Evolutionary conservation across 305 asterid genomes (phyloP).

Genomic region (Plantago lanceolata): DNA sequence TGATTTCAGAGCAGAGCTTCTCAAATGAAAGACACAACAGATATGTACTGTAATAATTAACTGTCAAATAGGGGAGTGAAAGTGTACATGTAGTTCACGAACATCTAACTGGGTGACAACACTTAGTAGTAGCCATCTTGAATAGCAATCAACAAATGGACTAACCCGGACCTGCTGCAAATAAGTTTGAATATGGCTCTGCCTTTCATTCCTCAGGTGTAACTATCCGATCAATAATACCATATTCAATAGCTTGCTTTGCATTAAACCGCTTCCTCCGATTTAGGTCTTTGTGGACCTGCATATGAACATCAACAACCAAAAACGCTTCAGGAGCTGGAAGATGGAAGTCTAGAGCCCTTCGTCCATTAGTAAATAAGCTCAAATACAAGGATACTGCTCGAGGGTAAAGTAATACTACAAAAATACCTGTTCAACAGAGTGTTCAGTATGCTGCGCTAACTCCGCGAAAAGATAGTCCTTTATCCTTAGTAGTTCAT

Average conservation of each 20-base stretch:
- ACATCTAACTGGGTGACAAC: too few species aligned
- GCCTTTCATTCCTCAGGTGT: conserved; percentile 59
- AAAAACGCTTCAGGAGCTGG: too few species aligned
- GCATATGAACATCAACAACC: conserved; percentile 17
- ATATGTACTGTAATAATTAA: too few species aligned
- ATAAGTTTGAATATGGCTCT: conserved; percentile 48
- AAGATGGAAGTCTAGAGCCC: too few species aligned
- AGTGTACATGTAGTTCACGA: too few species aligned
- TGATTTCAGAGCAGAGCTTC: too few species aligned
- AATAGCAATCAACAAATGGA: background rate
- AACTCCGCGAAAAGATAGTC: conserved; percentile 92
- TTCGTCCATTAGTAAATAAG: too few species aligned
- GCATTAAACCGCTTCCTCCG: conserved; percentile 65
- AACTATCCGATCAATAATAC: conserved; percentile 72
- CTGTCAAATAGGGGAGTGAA: too few species aligned
- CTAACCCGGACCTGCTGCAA: conserved; percentile 69
- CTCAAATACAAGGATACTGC: background rate
- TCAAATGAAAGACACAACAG: too few species aligned
- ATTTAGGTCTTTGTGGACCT: conserved; percentile 70
- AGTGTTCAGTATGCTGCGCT: conserved; percentile 86
- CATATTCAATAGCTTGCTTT: conserved; percentile 86
- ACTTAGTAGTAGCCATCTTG: background rate
- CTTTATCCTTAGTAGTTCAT: conserved; percentile 76
- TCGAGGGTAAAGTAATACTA: background rate
- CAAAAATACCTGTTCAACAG: conserved; percentile 63